Base-by-base conservation (phyloP, 2,329 filamentous ascomycete genomes). In the Colletotrichum paranaense region DNA sequence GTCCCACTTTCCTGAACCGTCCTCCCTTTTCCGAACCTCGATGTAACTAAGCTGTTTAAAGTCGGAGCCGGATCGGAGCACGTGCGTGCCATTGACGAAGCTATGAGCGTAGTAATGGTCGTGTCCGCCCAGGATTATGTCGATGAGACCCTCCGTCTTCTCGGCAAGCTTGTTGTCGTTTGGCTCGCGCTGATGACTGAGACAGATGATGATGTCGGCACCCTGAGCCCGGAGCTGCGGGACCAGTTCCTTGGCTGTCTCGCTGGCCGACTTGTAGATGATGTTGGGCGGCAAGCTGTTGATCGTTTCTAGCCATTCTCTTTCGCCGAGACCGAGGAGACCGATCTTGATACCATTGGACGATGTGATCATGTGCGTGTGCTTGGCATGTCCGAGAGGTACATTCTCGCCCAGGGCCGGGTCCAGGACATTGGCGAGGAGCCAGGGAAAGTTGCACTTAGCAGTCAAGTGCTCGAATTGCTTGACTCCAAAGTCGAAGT, bases 1-100 rank as follows among this genome's bases (percentile, higher is more conserved):
- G 75, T 96, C 90, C 95, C 95, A 98, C 22, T 88, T 88, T 78
- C 85, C 77, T 75, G 79, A 74, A 3, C 81, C 85, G 35, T 83
- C 81, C 1, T 80, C 70, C 75, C 88, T 90, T 26, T 90, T 87
- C 77, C 94, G 90, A 1, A 91, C 93, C 81, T 97, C 94, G 65
- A 98, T 89, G 79, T 97, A 97, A 79, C 94, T 97, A 42, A 98
- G 86, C 80, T 98, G 94, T 83, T 97, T 97, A 84, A 98, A 98
- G 81, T 98, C 95, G 22, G 92, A 94, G 0, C 95, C 95, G 0
- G 94, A 97, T 1, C 95, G 90, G n/a, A 98, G 85, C 3, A 97
- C 90, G 78, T 98, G 95, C 0, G 91, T 94, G 9, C 92, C 92
- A 74, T 95, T 95, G 81, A 97, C 88, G 68, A 95, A 79, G 67